phyloP scores from a whole-genome alignment of 1,284 basidiomycete species.

The Ganoderma meredithae region DNA sequence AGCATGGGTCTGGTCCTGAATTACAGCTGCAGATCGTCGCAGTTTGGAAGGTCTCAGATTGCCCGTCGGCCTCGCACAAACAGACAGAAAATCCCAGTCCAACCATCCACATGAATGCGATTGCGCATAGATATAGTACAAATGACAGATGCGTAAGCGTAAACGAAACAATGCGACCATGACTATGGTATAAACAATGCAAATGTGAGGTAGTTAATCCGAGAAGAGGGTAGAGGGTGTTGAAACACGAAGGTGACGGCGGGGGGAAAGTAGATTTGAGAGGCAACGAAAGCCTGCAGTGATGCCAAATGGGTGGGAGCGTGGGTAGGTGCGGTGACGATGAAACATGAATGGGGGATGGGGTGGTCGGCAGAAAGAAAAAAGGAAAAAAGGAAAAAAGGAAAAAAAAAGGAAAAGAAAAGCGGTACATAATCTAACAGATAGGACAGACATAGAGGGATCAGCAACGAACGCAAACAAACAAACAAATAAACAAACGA shows the following conservation, averaged over 20 bases:
- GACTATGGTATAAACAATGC: slow-evolving; percentile 19
- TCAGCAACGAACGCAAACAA: not conserved
- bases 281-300: not conserved
- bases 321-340: not conserved
- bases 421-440: slow-evolving; percentile 4
- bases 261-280: not conserved
- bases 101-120: slow-evolving; percentile 16
- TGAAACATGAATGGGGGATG: not conserved
- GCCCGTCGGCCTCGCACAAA: no score
- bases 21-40: no score
- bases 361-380: not conserved
- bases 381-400: no score
- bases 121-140: slow-evolving; percentile 23
- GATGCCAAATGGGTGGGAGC: no score
- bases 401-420: no score
- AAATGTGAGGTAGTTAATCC: not conserved
- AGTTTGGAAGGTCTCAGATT: no score
- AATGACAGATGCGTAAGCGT: slow-evolving; percentile 14
- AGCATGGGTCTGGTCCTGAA: no score
- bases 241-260: not conserved
- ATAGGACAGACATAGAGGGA: not conserved
- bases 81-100: no score
- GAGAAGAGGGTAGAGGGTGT: not conserved
- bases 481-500: slow-evolving; percentile 1
- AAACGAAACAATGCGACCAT: slow-evolving; percentile 1